phyloP scores from a whole-genome alignment of 768 basidiomycete species.

The Amanita exitialis region DNA sequence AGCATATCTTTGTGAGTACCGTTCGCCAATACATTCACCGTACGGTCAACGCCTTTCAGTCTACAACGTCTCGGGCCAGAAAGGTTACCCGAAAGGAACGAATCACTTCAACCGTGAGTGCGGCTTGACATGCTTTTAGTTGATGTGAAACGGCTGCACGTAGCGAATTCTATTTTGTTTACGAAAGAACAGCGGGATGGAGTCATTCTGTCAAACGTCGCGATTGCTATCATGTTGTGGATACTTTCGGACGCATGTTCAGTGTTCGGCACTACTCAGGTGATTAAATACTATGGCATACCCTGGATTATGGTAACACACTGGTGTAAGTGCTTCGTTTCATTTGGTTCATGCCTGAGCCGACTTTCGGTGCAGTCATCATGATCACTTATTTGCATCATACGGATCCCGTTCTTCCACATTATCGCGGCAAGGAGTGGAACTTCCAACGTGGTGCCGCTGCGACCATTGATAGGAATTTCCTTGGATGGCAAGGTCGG shows the following conservation, averaged over 20 bases:
- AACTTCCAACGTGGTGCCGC: slow-evolving; percentile 54
- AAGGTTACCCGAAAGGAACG: slow-evolving; percentile 49
- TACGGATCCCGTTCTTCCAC: slow-evolving; percentile 47
- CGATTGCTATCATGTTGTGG: slow-evolving; percentile 39
- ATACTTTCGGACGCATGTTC: slow-evolving; percentile 24
- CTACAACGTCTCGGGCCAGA: slow-evolving; percentile 54
- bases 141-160: not conserved
- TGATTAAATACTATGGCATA: slow-evolving; percentile 40
- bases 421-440: slow-evolving; percentile 49
- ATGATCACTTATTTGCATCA: slow-evolving; percentile 59
- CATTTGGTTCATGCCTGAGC: not conserved
- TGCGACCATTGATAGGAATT: slow-evolving; percentile 46
- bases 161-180: slow-evolving; percentile 50
- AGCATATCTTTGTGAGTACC: slow-evolving; percentile 43
- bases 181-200: slow-evolving; percentile 38
- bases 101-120: slow-evolving; percentile 55
- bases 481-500: slow-evolving; percentile 54
- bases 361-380: slow-evolving; percentile 21
- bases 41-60: slow-evolving; percentile 24
- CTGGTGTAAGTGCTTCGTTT: slow-evolving; percentile 31
- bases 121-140: not conserved
- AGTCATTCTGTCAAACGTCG: slow-evolving; percentile 48
- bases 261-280: slow-evolving; percentile 26
- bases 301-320: slow-evolving; percentile 48
- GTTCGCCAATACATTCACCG: not conserved